Base-by-base conservation (phyloP, 2,329 filamentous ascomycete species). In the Ophiocordyceps australis region DNA sequence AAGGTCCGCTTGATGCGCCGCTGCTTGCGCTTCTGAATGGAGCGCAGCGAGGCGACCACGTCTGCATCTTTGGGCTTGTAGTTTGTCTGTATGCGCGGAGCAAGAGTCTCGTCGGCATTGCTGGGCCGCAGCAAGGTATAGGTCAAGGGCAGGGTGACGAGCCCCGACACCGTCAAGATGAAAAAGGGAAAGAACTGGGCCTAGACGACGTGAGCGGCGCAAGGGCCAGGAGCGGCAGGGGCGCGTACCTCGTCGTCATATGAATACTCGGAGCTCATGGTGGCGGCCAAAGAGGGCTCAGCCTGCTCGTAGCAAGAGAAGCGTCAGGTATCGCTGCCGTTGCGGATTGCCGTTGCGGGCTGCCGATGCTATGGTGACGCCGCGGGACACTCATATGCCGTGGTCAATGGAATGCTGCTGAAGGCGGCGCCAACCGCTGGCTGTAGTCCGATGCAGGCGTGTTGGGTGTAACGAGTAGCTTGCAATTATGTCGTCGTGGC, bases 151-250 rank as follows among this genome's bases (percentile, higher is more conserved):
- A 93, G 57, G 18, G 89, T 94, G 53, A 94, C 67, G 38, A 98
- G 71, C 44, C 75, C 74, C 34, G 77, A 73, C 43, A 95, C 65
- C 22, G 85, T 94, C 47, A 94, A 74, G 55, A 95, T 76, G 62
- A 98, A 98, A 68, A 92, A 93, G 39, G 91, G 89, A 64, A 94
- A 98, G 62, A 94, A 94, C 68, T 94, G 81, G 42, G 83, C 85
- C 70, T 89, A 32, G 13, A 17, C 27, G 27, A 14, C 13, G 25
- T 14, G 8, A 19, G 14, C 13, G 16, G 12, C 16, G 25, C 10
- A 17, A 6, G 22, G 22, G 17, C 11, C 20, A 3, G 24, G 16
- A 6, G 11, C 17, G 16, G n/a, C 20, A 25, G 28, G 20, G 28
- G 19, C 27, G 29, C 52, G 35, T 48, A 77, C 76, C 70, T 89